Evolutionary conservation across 129 eudicot genomes (phyloP).

Genomic region (Sambucus nigra): DNA sequence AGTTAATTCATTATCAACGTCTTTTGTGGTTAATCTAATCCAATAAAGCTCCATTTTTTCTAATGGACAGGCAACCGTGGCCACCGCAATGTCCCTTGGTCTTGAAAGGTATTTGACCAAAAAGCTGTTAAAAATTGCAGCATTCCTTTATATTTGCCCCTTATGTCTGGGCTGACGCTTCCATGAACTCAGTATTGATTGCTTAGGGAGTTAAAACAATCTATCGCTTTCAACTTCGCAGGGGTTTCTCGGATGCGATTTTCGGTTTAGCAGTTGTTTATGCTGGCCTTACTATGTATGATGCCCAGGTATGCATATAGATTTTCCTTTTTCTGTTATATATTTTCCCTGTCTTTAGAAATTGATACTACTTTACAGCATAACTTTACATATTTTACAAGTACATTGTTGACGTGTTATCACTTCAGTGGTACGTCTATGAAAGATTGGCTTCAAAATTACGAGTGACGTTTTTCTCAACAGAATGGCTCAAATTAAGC

Average conservation of each 20-base stretch:
- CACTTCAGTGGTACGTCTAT: too few relatives aligned
- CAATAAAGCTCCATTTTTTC: conserved; percentile 1
- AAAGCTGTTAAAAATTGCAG: too few relatives aligned
- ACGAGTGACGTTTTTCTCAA: too few relatives aligned
- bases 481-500: too few relatives aligned
- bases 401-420: too few relatives aligned
- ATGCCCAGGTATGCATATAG: conserved; percentile 68
- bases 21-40: not conserved
- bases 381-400: too few relatives aligned
- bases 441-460: too few relatives aligned
- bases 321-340: too few relatives aligned
- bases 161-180: not conserved
- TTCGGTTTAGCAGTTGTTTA: conserved; percentile 78
- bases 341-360: too few relatives aligned
- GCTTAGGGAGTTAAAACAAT: conserved; percentile 7
- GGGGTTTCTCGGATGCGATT: conserved; percentile 80
- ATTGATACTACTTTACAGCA: too few relatives aligned
- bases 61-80: conserved; percentile 70
- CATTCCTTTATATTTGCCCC: conserved; percentile 12
- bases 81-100: conserved; percentile 73
- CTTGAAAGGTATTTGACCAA: conserved; percentile 84
- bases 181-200: too few relatives aligned
- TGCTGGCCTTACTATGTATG: conserved; percentile 88
- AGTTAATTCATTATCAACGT: not conserved
- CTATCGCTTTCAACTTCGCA: conserved; percentile 22